Evolutionary conservation across 176 grass and related monocot genomes (phyloP), one percentile per base, ranked within the genome.

Genomic region (Lolium rigidum): DNA sequence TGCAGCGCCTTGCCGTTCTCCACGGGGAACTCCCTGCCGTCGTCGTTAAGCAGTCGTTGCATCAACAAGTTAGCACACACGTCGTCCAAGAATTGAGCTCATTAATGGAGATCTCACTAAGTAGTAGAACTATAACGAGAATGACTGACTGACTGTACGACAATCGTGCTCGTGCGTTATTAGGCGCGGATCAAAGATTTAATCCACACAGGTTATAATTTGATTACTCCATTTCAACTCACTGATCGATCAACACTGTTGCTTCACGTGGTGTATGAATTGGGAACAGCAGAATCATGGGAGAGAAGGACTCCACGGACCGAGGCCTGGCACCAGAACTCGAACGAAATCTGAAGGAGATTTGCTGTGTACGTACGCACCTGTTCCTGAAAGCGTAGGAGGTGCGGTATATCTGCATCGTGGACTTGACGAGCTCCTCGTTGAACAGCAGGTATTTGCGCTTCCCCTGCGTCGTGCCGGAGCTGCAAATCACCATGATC

Each of bases 391-490:
- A 95, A 4, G 95, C 92, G 87, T 90, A 97, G 77, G 95, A 97
- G 18, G 78, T 83, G 2, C 80, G 41, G 86, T 97, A 97, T 62
- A 91, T 95, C 88, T 97, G 92, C 92, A 97, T 95, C 41, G 95
- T 93, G 35, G 89, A 89, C 56, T 95, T 88, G 77, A 95, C 87
- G 26, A 97, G 82, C 70, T 95, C 93, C 54, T 97, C 89, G 84
- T 95, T 97, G 84, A 97, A 97, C 1, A 83, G 62, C 57, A 97
- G 20, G 90, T 93, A 95, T 76, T 97, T 97, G 49, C 88, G 92
- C 87, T 93, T 97, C 50, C 95, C 95, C 82, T 97, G 92, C 77
- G 92, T 97, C 11, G 92, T 97, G 68, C 95, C 95, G 82, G 95
- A 97, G 88, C 95, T 95, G 87, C 65, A 47, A 47, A 5, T 52